phyloP scores from a whole-genome alignment of 2,329 filamentous ascomycete genomes.

The Talaromyces islandicus region DNA sequence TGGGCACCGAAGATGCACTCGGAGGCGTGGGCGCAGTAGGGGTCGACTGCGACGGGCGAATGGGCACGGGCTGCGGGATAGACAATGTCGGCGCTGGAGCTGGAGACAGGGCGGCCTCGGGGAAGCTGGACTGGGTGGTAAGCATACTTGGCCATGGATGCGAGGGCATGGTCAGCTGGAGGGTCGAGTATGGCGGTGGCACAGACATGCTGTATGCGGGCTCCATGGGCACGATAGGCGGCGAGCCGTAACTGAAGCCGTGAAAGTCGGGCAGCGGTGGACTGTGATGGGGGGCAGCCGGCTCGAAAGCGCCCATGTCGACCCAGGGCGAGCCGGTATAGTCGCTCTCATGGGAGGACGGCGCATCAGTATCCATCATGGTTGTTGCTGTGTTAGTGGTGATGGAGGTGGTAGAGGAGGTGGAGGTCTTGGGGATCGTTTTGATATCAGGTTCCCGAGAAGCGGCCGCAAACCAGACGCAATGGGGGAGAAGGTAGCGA shows the following conservation, averaged over 20 bases:
- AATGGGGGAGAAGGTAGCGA: background rate
- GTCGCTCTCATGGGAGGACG: slow-evolving; percentile 39
- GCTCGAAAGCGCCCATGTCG: slow-evolving; percentile 40
- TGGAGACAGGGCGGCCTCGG: slow-evolving; percentile 56
- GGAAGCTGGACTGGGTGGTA: slow-evolving; percentile 62
- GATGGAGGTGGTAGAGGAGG: background rate
- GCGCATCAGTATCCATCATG: slow-evolving; percentile 41
- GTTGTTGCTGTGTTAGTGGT: background rate
- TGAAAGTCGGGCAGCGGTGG: slow-evolving; percentile 66
- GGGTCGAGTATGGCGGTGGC: slow-evolving; percentile 50
- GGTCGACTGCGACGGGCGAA: slow-evolving; percentile 21
- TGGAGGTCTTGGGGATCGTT: background rate
- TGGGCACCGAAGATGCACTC: slow-evolving; percentile 28
- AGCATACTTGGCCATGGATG: slow-evolving; percentile 71
- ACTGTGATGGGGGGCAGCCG: slow-evolving; percentile 50
- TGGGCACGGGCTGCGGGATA: slow-evolving; percentile 47
- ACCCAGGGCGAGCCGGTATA: slow-evolving; percentile 42
- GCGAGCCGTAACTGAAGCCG: slow-evolving; percentile 57
- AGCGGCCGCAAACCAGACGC: background rate
- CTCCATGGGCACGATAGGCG: slow-evolving; percentile 57
- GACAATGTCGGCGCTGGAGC: slow-evolving; percentile 41
- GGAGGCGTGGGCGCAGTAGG: slow-evolving; percentile 19
- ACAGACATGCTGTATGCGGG: slow-evolving; percentile 50
- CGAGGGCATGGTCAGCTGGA: slow-evolving; percentile 64
- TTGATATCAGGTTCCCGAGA: background rate